phyloP scores from a whole-genome alignment of 2,329 filamentous ascomycete species.

The Diplodia mutila region DNA sequence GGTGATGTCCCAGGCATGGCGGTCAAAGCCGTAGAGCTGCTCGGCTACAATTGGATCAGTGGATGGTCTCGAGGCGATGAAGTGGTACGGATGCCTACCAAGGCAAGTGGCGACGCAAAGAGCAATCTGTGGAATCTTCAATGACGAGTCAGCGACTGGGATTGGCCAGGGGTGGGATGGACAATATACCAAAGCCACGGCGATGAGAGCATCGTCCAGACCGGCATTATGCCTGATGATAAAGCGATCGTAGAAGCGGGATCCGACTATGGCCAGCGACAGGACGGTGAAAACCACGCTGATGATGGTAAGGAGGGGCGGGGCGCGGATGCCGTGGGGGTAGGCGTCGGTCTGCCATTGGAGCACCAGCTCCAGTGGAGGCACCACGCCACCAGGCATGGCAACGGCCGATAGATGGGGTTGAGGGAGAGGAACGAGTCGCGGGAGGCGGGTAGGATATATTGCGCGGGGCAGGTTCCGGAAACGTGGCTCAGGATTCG shows the following conservation, averaged over 20 bases:
- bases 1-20: constrained; percentile 21
- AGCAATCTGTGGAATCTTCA: background rate
- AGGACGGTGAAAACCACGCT: background rate
- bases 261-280: background rate
- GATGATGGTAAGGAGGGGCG: background rate
- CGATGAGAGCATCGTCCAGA: constrained; percentile 15
- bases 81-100: background rate
- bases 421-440: background rate
- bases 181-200: constrained; percentile 1
- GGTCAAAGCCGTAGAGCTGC: constrained; percentile 17
- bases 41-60: background rate
- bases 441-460: background rate
- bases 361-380: constrained; percentile 8
- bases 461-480: background rate
- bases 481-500: background rate
- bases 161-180: background rate
- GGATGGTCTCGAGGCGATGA: background rate
- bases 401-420: background rate
- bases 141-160: background rate
- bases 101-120: background rate
- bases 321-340: constrained; percentile 3
- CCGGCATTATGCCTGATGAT: constrained; percentile 7
- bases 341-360: constrained; percentile 23
- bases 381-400: constrained; percentile 23
- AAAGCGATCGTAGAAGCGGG: constrained; percentile 2